Conservation (phyloP, 169 alveolate species). For the Theileria parva region DNA sequence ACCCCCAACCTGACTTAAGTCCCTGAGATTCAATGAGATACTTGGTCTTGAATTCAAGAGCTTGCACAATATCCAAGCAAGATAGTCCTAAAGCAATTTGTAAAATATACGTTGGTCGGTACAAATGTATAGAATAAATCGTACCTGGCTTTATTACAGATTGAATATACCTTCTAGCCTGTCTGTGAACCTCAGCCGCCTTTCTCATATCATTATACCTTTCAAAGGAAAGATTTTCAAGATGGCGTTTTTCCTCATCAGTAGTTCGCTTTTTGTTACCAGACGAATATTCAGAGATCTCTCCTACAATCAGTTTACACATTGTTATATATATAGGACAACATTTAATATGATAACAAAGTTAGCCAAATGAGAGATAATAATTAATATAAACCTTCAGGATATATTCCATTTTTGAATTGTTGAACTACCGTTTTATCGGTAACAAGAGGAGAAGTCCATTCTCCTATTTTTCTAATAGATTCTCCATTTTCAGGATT, state of each 20-base stretch:
- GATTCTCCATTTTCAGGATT: constrained; percentile 51
- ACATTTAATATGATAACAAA: not conserved
- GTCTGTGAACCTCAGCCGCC: constrained; percentile 99
- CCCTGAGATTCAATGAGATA: constrained; percentile 93
- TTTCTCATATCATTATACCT: constrained; percentile 91
- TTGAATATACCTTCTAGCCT: constrained; percentile 96
- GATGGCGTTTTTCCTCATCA: constrained; percentile 87
- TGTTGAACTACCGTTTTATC: constrained; percentile 54
- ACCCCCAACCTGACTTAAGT: constrained; percentile 98
- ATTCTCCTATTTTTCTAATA: constrained; percentile 37
- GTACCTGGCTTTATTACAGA: constrained; percentile 88
- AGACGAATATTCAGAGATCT: constrained; percentile 84
- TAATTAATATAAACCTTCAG: constrained; percentile 32
- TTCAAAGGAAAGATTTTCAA: constrained; percentile 83
- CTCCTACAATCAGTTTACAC: constrained; percentile 68
- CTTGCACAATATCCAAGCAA: constrained; percentile 93
- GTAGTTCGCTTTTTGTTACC: constrained; percentile 83
- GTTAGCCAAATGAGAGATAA: not conserved
- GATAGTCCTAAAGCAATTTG: constrained; percentile 79
- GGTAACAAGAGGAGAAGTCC: constrained; percentile 42
- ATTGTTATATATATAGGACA: not conserved
- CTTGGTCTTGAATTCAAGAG: constrained; percentile 93
- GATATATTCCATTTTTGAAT: constrained; percentile 42
- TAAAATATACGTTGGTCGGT: no score
- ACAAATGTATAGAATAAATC: not conserved